phyloP scores from a whole-genome alignment of 768 basidiomycete genomes.

The Collybia sp. region DNA sequence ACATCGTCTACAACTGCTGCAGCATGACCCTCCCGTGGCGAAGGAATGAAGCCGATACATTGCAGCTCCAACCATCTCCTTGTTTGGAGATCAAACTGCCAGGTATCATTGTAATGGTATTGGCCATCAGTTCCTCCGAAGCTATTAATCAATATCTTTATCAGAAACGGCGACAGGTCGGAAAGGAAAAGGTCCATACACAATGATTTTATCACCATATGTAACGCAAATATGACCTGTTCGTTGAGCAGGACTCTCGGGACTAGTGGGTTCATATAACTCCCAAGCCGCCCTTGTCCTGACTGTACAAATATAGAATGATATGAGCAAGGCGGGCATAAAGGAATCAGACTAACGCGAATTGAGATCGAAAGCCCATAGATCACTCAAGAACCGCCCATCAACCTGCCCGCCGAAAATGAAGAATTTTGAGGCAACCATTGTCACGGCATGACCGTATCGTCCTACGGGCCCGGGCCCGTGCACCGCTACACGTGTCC shows the following conservation, averaged over 20 bases:
- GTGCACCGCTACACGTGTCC: slow-evolving; percentile 82
- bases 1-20: slow-evolving; percentile 96
- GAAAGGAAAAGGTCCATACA: slow-evolving; percentile 45
- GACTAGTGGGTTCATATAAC: slow-evolving; percentile 54
- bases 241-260: slow-evolving; percentile 70
- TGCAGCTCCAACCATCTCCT: slow-evolving; percentile 86
- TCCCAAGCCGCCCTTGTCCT: slow-evolving; percentile 87
- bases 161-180: slow-evolving; percentile 5
- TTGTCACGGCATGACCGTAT: slow-evolving; percentile 94
- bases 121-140: slow-evolving; percentile 99
- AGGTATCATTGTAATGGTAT: slow-evolving; percentile 99
- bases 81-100: slow-evolving; percentile 84
- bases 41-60: slow-evolving; percentile 96
- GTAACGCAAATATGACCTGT: slow-evolving; percentile 92
- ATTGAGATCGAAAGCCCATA: slow-evolving; percentile 96
- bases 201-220: slow-evolving; percentile 74
- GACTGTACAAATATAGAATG: slow-evolving; percentile 40
- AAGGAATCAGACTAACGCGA: slow-evolving; percentile 56
- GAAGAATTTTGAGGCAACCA: slow-evolving; percentile 88
- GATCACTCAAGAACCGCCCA: slow-evolving; percentile 89
- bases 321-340: slow-evolving; percentile 1
- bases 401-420: slow-evolving; percentile 97
- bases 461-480: slow-evolving; percentile 81
- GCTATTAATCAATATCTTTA: slow-evolving; percentile 27
- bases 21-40: slow-evolving; percentile 93